Evolutionary conservation across 2,329 filamentous ascomycete species (phyloP), one percentile per base, ranked within the genome.

Genomic region (Lasiodiplodia theobromae): DNA sequence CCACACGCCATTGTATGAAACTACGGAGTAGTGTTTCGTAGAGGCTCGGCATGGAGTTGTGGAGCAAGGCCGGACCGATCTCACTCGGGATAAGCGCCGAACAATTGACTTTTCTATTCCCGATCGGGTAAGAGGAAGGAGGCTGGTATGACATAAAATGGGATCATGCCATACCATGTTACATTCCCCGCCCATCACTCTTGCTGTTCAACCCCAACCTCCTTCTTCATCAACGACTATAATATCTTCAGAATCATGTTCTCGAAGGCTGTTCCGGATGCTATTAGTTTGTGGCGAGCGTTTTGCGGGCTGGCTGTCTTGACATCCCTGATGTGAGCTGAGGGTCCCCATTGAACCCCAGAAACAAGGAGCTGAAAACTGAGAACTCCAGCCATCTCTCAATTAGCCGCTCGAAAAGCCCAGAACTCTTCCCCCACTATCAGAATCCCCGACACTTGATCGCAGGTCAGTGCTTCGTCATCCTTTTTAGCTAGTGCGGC

Each of bases 401-500:
- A 8, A 34, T 34, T 2, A 49, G 23, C 23, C 40, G 57, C 25
- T n/a, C 38, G 1, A 49, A 49, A 16, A 62, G 40, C 23, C 25
- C 57, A 23, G 23, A 62, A 11, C 57, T 14, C 3, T 62, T 62
- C 40, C 57, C 57, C 14, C 11, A 34, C 31, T 62, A 62, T 21
- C 38, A 49, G 40, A 62, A 62, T 21, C 57, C 57, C 18, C 38
- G 57, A 2, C 38, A 62, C n/a, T 38, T 62, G 2, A 38, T 62
- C 14, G 38, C 57, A 12, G 38, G 57, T 62, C 21, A 31, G 57
- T 31, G 2, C 6, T 5, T 11, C 25, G 0, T 11, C n/a, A 25
- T n/a, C n/a, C 10, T 16, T 38, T 44, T 10, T 44, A 0, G 53
- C 3, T 4, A 16, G 12, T 28, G 23, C 23, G 23, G 11, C 28